Evolutionary conservation across 345 rosid species (phyloP).

Genomic region (Syzygium oleosum): DNA sequence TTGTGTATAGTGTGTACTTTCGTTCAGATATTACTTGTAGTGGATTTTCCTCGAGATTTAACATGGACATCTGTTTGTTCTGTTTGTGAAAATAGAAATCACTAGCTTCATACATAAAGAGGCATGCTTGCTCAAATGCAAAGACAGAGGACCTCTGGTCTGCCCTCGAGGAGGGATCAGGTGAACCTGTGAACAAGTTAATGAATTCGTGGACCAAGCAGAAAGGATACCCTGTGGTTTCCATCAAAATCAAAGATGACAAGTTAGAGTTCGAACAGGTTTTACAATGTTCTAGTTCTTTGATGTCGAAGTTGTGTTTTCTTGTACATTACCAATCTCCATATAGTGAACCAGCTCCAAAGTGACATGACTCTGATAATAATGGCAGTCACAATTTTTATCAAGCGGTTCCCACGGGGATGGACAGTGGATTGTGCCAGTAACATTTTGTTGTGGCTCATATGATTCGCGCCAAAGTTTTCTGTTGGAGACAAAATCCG

Average conservation of each 20-base stretch:
- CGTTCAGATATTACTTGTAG: not conserved
- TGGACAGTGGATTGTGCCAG: conserved; percentile 97
- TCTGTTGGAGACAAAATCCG: conserved; percentile 58
- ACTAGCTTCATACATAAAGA: conserved; percentile 83
- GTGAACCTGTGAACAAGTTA: conserved; percentile 84
- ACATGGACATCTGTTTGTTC: not conserved
- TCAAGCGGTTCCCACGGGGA: conserved; percentile 77
- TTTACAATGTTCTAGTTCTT: not conserved
- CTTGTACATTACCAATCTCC: not conserved
- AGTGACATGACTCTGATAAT: not conserved
- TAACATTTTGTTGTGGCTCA: conserved; percentile 74
- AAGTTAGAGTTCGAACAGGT: conserved; percentile 94
- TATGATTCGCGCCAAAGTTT: conserved; percentile 63
- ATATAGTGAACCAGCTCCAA: not conserved
- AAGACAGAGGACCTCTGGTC: conserved; percentile 93
- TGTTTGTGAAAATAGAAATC: conserved; percentile 47
- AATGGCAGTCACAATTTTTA: conserved; percentile 73
- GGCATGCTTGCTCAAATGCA: conserved; percentile 70
- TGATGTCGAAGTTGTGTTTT: not conserved
- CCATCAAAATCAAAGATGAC: conserved; percentile 56
- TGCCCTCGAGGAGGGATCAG: conserved; percentile 84
- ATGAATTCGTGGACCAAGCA: conserved; percentile 97
- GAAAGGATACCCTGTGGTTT: conserved; percentile 82
- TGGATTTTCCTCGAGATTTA: not conserved
- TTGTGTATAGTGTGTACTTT: not conserved